Evolutionary conservation across 805 yeast genomes (phyloP), one percentile per base, ranked within the genome.

Genomic region (Kazachstania bromeliacearum): DNA sequence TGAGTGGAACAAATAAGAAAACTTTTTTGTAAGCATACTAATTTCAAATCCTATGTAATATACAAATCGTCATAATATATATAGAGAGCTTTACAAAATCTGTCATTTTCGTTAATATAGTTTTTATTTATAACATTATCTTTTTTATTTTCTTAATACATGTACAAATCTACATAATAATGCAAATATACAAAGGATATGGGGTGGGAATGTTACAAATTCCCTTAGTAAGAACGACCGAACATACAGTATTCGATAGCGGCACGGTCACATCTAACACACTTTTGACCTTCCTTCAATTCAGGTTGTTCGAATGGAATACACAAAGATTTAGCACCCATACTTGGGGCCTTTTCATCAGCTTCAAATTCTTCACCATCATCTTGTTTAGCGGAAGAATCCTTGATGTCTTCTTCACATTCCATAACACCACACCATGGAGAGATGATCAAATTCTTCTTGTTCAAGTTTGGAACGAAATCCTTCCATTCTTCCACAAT

Each of bases 261-360:
- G 30, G 66, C 63, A 50, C 64, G 68, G 44, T 71, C 83, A 73
- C 97, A 92, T 54, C 68, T 81, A 45, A 85, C 79, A 77, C 98
- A 94, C 62, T 78, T 80, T 47, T 85, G 84, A 50, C 80, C 89
- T 47, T 61, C 66, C 60, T 75, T 75, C 62, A 89, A 73, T 53
- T 67, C 75, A 41, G 95, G 96, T 69, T 89, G 97, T 27, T 84
- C 82, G 57, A 78, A 79, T 47, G 98, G 98, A 61, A 88, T 88
- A 75, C 99, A 92, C 63, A 92, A 72, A 15, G 95, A 82, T 71
- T 92, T 92, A 48, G 99, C 99, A 58, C 99, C 99, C 99, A 92
- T 92, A 35, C 94, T 78, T 59, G 99, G 99, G 17, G 98, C 85
- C 62, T 84, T 82, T 57, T 92, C 97, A 59, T 92, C 99, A 33